Conservation (phyloP, 2,329 filamentous ascomycete genomes). For the Pseudogymnoascus sp. region DNA sequence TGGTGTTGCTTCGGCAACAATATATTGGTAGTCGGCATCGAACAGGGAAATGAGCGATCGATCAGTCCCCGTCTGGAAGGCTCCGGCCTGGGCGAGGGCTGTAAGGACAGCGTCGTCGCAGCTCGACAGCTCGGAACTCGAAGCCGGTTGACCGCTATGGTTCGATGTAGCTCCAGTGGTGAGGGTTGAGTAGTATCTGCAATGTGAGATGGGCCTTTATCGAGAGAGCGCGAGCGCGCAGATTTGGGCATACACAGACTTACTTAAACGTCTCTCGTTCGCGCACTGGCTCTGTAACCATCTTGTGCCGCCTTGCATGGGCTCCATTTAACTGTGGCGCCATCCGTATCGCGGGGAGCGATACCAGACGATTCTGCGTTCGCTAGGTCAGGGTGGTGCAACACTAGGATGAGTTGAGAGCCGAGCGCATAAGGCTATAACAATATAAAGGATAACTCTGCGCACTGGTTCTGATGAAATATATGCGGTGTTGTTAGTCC, state of each 20-base stretch:
- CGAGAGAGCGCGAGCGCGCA: neutral
- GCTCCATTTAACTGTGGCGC: neutral
- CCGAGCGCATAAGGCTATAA: neutral
- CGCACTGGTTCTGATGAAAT: neutral
- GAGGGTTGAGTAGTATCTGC: neutral
- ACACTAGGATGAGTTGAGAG: neutral
- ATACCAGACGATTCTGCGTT: neutral
- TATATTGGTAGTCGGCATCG: neutral
- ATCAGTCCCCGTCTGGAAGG: neutral
- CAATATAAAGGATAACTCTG: neutral
- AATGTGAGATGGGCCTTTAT: neutral
- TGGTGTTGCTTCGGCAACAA: neutral
- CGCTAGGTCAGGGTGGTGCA: neutral
- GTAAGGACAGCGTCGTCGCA: neutral
- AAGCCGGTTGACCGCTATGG: neutral
- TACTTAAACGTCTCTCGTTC: neutral
- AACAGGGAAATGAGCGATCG: conserved; percentile 4
- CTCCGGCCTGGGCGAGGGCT: neutral
- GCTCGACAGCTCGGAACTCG: neutral
- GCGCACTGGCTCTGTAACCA: neutral
- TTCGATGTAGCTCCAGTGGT: neutral
- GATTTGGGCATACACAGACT: neutral
- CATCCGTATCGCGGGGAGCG: neutral
- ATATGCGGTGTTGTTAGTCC: neutral
- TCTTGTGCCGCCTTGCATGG: neutral